Percentiles rank a stretch among this genome's conserved stretches.
Evolutionary conservation across 352 stramenopile genomes (phyloP).

Genomic region (Globisporangium okanoganense): DNA sequence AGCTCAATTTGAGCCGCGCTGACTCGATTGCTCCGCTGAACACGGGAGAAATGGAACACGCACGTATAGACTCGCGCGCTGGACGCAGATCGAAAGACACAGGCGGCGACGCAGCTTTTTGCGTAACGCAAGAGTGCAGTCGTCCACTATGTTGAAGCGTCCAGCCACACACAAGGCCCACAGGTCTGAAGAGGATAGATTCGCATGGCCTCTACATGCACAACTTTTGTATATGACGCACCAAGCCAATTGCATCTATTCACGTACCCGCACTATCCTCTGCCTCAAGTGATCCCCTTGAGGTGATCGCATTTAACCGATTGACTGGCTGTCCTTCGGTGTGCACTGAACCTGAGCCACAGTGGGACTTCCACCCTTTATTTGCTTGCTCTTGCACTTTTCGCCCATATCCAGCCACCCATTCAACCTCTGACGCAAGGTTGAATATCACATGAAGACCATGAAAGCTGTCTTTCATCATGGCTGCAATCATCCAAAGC

Average conservation of each 20-base stretch:
- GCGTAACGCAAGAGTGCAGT: not conserved
- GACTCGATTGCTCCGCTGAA: slow-evolving; percentile 3
- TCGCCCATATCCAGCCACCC: no score
- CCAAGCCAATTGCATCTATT: no score
- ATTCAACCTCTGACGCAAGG: not conserved
- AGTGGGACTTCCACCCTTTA: not conserved
- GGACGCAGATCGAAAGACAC: not conserved
- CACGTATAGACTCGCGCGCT: slow-evolving; percentile 2
- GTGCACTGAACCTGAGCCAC: not conserved
- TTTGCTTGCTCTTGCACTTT: not conserved
- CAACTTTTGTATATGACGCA: no score
- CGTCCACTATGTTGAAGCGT: no score
- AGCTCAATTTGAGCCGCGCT: not conserved
- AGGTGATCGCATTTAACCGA: not conserved
- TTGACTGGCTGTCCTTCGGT: not conserved
- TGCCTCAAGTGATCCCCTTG: not conserved
- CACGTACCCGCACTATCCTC: not conserved
- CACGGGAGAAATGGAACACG: slow-evolving; percentile 6
- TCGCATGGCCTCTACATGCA: no score
- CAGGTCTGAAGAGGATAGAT: no score
- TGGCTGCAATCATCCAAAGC: not conserved
- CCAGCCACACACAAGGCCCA: no score
- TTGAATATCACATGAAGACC: not conserved
- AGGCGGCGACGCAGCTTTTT: not conserved
- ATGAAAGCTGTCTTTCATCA: not conserved